Evolutionary conservation across 495 filamentous ascomycete species (phyloP).

Genomic region (Penicillium antarcticum): DNA sequence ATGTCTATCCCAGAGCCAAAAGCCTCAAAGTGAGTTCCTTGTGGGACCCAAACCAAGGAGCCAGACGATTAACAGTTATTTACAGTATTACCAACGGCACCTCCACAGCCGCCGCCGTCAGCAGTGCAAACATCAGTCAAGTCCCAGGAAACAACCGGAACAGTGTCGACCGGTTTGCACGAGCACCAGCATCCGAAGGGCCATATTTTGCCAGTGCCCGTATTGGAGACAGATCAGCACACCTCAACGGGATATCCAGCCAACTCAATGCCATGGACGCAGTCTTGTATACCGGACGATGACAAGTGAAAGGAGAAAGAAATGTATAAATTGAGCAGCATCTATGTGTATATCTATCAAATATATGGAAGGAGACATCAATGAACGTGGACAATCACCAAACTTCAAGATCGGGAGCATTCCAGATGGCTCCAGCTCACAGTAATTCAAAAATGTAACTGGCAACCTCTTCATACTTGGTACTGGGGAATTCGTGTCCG

Average conservation of each 20-base stretch:
- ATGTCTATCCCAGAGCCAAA: slow-evolving; percentile 20
- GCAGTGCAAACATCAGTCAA: slow-evolving; percentile 30
- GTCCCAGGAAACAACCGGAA: slow-evolving; percentile 24
- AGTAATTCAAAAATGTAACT: slow-evolving; percentile 40
- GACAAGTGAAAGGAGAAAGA: slow-evolving; percentile 9
- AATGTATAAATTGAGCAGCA: slow-evolving; percentile 7
- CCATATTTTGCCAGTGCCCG: slow-evolving; percentile 38
- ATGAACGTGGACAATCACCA: background rate
- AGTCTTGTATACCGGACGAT: slow-evolving; percentile 24
- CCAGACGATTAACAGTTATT: slow-evolving; percentile 4
- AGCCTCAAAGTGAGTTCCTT: slow-evolving; percentile 11
- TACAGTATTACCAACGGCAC: slow-evolving; percentile 17
- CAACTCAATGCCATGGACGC: slow-evolving; percentile 35
- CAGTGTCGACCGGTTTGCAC: slow-evolving; percentile 31
- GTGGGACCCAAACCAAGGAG: too few species aligned
- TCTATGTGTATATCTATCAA: slow-evolving; percentile 26
- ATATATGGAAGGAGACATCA: background rate
- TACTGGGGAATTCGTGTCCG: slow-evolving; percentile 58
- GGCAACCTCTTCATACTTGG: slow-evolving; percentile 49
- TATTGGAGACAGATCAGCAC: slow-evolving; percentile 32
- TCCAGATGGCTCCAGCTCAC: slow-evolving; percentile 11
- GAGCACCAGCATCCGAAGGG: slow-evolving; percentile 31
- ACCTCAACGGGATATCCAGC: slow-evolving; percentile 29
- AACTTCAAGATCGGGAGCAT: slow-evolving; percentile 3
- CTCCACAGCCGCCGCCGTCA: slow-evolving; percentile 17